These are phyloP conservation scores for Rhodotorula sp. DNA, from an alignment of 1,284 basidiomycete species.

Conservation along the genomic window DNA sequence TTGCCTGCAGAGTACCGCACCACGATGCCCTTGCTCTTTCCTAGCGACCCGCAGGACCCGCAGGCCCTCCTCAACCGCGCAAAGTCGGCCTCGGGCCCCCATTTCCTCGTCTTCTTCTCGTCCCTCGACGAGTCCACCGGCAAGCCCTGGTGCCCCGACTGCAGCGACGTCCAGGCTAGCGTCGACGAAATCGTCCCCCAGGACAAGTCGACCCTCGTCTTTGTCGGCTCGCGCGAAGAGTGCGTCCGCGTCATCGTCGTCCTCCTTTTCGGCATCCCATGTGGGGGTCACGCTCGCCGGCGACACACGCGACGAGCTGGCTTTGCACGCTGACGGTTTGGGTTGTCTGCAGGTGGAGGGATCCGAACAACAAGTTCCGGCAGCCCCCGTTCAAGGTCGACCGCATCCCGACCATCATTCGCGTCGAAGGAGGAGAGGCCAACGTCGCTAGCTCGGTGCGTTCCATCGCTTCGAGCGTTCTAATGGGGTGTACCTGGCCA, in stretches of 20 bases:
- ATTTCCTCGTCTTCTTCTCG: constrained; percentile 54
- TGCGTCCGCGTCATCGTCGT: constrained; percentile 1
- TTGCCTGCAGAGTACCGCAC: background rate
- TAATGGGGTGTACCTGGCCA: too few relatives aligned
- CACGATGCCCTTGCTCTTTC: constrained; percentile 31
- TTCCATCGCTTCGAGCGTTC: constrained; percentile 30
- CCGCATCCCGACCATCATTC: constrained; percentile 71
- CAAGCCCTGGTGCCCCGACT: constrained; percentile 53
- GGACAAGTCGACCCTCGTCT: constrained; percentile 65
- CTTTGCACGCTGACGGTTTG: background rate
- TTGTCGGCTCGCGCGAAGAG: constrained; percentile 70
- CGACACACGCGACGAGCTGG: background rate
- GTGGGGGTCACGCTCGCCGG: background rate
- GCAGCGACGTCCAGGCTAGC: constrained; percentile 46
- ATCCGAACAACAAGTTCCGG: constrained; percentile 64
- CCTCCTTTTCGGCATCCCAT: background rate
- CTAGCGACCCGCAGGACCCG: constrained; percentile 8
- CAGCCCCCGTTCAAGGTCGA: constrained; percentile 64
- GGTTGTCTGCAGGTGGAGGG: constrained; percentile 63
- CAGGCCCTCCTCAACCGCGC: constrained; percentile 20
- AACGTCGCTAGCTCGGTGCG: constrained; percentile 61
- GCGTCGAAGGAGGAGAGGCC: constrained; percentile 42
- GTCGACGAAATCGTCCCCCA: constrained; percentile 65
- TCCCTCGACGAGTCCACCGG: constrained; percentile 49
- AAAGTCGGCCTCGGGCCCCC: constrained; percentile 47